A percentile compares a stretch with the other conserved stretches of the same genome.
Conservation (phyloP, 2,329 filamentous ascomycete genomes). For the Nothophaeocryptopus gaeumannii region DNA sequence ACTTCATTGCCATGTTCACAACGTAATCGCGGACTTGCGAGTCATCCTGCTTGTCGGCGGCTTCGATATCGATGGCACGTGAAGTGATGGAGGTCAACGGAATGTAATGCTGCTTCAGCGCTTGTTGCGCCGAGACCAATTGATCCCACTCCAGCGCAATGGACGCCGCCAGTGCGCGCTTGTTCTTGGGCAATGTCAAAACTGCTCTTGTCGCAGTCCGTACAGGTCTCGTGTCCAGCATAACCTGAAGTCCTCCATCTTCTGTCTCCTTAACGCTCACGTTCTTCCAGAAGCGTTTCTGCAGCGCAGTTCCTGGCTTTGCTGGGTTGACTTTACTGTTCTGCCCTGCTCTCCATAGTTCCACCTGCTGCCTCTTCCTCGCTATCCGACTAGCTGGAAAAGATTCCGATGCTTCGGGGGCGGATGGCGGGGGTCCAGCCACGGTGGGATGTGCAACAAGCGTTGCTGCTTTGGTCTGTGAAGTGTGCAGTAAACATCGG, state of each 20-base stretch:
- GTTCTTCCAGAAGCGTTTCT: conserved; percentile 85
- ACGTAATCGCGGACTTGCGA: conserved; percentile 61
- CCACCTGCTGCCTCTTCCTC: conserved; percentile 51
- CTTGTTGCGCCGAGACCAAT: conserved; percentile 76
- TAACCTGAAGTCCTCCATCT: conserved; percentile 60
- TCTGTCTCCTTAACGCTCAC: conserved; percentile 67
- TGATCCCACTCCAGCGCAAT: conserved; percentile 93
- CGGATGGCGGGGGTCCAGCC: conserved; percentile 58
- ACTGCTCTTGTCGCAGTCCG: conserved; percentile 71
- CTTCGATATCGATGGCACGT: conserved; percentile 75
- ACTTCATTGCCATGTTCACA: conserved; percentile 69
- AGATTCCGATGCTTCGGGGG: conserved; percentile 50
- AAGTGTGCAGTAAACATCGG: conserved; percentile 46
- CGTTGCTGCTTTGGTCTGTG: conserved; percentile 47
- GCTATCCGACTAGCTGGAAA: conserved; percentile 49
- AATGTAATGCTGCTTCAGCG: conserved; percentile 80
- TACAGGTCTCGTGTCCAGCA: conserved; percentile 76
- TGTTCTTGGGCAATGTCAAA: conserved; percentile 69
- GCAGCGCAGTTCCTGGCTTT: conserved; percentile 52
- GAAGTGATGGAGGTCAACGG: conserved; percentile 83
- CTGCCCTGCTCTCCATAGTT: conserved; percentile 47
- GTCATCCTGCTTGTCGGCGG: conserved; percentile 59
- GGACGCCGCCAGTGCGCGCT: conserved; percentile 77
- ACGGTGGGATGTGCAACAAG: conserved; percentile 58
- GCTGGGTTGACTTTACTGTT: conserved; percentile 41